Evolutionary conservation across 768 basidiomycete genomes (phyloP), one percentile per base, ranked within the genome.

Genomic region (Flagelloscypha sp.): DNA sequence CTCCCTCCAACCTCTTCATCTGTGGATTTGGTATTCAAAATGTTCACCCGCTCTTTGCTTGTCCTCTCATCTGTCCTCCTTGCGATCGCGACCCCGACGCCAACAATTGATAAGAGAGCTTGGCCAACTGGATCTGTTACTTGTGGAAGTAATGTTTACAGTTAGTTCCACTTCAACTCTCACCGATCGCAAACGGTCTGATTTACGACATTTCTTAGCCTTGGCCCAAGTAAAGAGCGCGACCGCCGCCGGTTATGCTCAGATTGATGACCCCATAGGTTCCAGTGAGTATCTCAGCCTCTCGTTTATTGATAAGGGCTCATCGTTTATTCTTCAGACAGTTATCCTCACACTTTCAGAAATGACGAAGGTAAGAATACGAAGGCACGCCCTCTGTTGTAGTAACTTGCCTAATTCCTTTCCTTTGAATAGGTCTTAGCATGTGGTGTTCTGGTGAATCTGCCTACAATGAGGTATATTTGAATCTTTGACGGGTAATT

Each of bases 351-450:
- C 31, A 37, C 40, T 22, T 48, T 44, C 36, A 30, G 36, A 25
- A 41, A 51, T 42, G 44, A 45, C 20, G 49, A 51, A 27, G 43
- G n/a, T n/a, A n/a, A n/a, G n/a, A n/a, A n/a, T n/a, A n/a, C n/a
- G n/a, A n/a, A n/a, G n/a, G n/a, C n/a, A n/a, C n/a, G n/a, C n/a
- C n/a, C n/a, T n/a, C n/a, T n/a, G n/a, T n/a, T n/a, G n/a, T n/a
- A n/a, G n/a, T n/a, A n/a, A n/a, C n/a, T n/a, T n/a, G n/a, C n/a
- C n/a, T n/a, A n/a, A n/a, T n/a, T n/a, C n/a, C n/a, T n/a, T n/a
- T n/a, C n/a, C n/a, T n/a, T n/a, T n/a, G n/a, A n/a, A n/a, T n/a
- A n/a, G n/a, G 42, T 9, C 41, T 51, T 6, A 17, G 36, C 4
- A 35, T 51, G 33, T 51, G 36, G 22, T 51, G 49, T 27, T 42